Evolutionary conservation across 805 yeast genomes (phyloP).

Genomic region (Saturnispora gosingensis): DNA sequence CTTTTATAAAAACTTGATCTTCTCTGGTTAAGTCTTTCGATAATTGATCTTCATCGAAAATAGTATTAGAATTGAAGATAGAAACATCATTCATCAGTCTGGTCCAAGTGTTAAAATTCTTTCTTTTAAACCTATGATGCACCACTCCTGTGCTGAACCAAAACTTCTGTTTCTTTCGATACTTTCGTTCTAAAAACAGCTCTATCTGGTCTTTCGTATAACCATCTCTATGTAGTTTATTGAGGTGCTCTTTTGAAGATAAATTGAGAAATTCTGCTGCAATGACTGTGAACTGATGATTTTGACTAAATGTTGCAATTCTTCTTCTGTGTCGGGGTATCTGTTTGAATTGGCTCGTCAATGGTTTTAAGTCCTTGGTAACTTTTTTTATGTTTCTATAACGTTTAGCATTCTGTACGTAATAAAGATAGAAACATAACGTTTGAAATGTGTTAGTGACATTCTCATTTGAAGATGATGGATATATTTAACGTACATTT

Average conservation of each 20-base stretch:
- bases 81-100: constrained; percentile 3
- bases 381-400: neutral
- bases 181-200: constrained; percentile 24
- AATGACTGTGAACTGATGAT: constrained; percentile 29
- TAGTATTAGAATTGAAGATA: neutral
- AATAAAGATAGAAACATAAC: neutral
- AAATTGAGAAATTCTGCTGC: constrained; percentile 26
- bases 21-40: neutral
- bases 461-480: neutral
- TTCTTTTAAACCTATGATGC: constrained; percentile 25
- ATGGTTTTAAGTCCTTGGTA: constrained; percentile 13
- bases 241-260: constrained; percentile 20
- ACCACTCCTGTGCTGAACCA: constrained; percentile 14
- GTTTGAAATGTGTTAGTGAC: neutral
- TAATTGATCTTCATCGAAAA: constrained; percentile 4
- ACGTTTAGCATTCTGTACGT: neutral
- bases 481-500: neutral
- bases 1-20: neutral
- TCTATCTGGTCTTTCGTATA: constrained; percentile 21
- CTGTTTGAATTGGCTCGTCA: constrained; percentile 14
- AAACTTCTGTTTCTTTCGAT: constrained; percentile 21
- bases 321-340: constrained; percentile 15
- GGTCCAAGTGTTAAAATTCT: constrained; percentile 17
- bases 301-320: constrained; percentile 22
- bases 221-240: constrained; percentile 16